Percentiles rank a stretch among this genome's conserved stretches.
Evolutionary conservation across 169 alveolate species (phyloP).

Genomic region (Cryptosporidium ubiquitum): DNA sequence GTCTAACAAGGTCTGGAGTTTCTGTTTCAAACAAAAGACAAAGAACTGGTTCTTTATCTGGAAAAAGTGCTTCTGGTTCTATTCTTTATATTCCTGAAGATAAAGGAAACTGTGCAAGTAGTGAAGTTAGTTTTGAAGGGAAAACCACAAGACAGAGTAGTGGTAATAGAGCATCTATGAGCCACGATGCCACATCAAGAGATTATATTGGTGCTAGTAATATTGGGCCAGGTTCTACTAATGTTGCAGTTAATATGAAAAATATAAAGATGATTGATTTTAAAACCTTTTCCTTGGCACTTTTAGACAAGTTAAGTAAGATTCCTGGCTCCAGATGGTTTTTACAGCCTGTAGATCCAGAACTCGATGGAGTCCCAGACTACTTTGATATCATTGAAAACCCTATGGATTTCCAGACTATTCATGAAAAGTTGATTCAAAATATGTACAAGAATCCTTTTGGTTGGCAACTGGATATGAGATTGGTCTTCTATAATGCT

Average conservation of each 20-base stretch:
- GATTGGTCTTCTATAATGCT: slow-evolving; percentile 90
- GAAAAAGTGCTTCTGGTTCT: not conserved
- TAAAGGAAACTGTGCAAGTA: slow-evolving; percentile 12
- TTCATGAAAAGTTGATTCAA: slow-evolving; percentile 79
- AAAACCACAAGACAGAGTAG: slow-evolving; percentile 45
- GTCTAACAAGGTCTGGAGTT: not conserved
- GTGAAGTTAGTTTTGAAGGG: slow-evolving; percentile 31
- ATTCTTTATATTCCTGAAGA: not conserved
- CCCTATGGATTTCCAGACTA: slow-evolving; percentile 85
- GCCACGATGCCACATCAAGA: not conserved
- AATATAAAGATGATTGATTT: slow-evolving; percentile 38
- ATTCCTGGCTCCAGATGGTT: slow-evolving; percentile 83
- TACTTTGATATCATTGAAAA: slow-evolving; percentile 81
- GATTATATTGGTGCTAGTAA: not conserved
- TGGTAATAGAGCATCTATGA: not conserved
- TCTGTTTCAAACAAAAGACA: slow-evolving; percentile 14
- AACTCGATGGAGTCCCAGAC: slow-evolving; percentile 88
- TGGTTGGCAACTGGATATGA: slow-evolving; percentile 90
- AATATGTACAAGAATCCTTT: slow-evolving; percentile 87
- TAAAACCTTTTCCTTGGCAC: slow-evolving; percentile 13
- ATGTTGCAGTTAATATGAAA: not conserved
- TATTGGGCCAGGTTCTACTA: not conserved
- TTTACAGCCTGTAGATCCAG: slow-evolving; percentile 91
- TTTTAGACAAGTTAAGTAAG: slow-evolving; percentile 79
- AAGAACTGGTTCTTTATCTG: slow-evolving; percentile 1